Conservation (phyloP, 2,329 filamentous ascomycete species). For the Epicoccum nigrum region DNA sequence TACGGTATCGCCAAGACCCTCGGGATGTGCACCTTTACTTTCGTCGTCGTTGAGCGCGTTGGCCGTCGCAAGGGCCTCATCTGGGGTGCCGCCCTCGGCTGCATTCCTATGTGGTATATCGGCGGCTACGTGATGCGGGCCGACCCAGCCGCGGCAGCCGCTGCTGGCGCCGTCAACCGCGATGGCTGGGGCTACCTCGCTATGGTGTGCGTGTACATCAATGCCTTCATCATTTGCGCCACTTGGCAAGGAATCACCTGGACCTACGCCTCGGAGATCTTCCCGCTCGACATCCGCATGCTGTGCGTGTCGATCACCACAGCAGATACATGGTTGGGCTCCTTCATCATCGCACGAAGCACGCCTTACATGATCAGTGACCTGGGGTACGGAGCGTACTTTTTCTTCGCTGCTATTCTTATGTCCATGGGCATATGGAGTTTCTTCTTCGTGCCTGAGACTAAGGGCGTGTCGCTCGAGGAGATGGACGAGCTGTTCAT, state of each 20-base stretch:
- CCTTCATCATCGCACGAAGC: constrained; percentile 49
- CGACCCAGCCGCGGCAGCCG: constrained; percentile 55
- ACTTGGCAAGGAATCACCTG: constrained; percentile 46
- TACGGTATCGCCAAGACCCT: constrained; percentile 53
- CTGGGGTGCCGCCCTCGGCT: constrained; percentile 57
- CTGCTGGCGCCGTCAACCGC: constrained; percentile 50
- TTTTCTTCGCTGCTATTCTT: constrained; percentile 46
- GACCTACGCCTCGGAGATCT: constrained; percentile 52
- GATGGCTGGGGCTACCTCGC: constrained; percentile 59
- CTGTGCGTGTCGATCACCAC: constrained; percentile 49
- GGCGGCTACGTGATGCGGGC: constrained; percentile 61
- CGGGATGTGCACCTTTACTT: constrained; percentile 50
- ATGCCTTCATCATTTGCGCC: constrained; percentile 59
- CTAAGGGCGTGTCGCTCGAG: constrained; percentile 40
- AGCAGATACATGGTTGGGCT: constrained; percentile 49
- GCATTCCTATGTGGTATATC: constrained; percentile 58
- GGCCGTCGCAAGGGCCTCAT: constrained; percentile 53
- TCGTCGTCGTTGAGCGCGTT: constrained; percentile 49
- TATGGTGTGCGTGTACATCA: constrained; percentile 62
- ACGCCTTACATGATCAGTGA: constrained; percentile 49
- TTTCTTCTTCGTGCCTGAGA: constrained; percentile 44
- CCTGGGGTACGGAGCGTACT: constrained; percentile 48
- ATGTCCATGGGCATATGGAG: constrained; percentile 40
- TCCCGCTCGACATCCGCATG: constrained; percentile 51
- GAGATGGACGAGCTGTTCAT: constrained; percentile 43